Evolutionary conservation across 2,329 filamentous ascomycete species (phyloP).

Genomic region (Clathrospora elynae): DNA sequence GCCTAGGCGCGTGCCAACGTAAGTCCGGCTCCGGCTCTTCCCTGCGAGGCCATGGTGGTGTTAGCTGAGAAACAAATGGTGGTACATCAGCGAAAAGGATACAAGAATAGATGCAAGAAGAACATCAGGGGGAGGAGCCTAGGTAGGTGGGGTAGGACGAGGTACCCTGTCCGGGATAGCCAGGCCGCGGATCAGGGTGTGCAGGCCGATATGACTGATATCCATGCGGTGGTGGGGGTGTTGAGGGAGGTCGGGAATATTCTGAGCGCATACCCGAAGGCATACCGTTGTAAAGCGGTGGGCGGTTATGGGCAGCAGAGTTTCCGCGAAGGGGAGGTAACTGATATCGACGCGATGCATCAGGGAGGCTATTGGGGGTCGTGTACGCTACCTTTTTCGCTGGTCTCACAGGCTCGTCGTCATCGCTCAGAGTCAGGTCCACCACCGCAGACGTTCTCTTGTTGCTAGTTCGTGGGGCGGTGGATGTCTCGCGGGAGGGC

Average conservation of each 20-base stretch:
- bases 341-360: slow-evolving; percentile 38
- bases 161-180: slow-evolving; percentile 33
- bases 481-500: slow-evolving; percentile 51
- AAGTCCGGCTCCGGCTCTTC: slow-evolving; percentile 41
- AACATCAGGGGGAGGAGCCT: slow-evolving; percentile 34
- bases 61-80: slow-evolving; percentile 28
- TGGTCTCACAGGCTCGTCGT: slow-evolving; percentile 51
- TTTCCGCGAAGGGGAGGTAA: slow-evolving; percentile 26
- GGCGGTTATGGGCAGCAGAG: slow-evolving; percentile 24
- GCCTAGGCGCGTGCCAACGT: slow-evolving; percentile 6
- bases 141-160: slow-evolving; percentile 35
- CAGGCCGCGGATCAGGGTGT: slow-evolving; percentile 27
- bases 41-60: slow-evolving; percentile 24
- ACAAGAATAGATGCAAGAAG: slow-evolving; percentile 17
- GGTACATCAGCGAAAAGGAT: slow-evolving; percentile 19
- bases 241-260: slow-evolving; percentile 29
- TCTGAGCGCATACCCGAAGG: slow-evolving; percentile 24
- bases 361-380: slow-evolving; percentile 45
- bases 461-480: slow-evolving; percentile 43
- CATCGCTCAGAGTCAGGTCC: slow-evolving; percentile 56
- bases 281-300: slow-evolving; percentile 21
- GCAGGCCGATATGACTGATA: slow-evolving; percentile 30
- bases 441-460: slow-evolving; percentile 56
- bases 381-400: slow-evolving; percentile 51
- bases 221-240: slow-evolving; percentile 19